Conservation (phyloP, 2,329 filamentous ascomycete genomes). For the Ceratocystis huliohia region DNA sequence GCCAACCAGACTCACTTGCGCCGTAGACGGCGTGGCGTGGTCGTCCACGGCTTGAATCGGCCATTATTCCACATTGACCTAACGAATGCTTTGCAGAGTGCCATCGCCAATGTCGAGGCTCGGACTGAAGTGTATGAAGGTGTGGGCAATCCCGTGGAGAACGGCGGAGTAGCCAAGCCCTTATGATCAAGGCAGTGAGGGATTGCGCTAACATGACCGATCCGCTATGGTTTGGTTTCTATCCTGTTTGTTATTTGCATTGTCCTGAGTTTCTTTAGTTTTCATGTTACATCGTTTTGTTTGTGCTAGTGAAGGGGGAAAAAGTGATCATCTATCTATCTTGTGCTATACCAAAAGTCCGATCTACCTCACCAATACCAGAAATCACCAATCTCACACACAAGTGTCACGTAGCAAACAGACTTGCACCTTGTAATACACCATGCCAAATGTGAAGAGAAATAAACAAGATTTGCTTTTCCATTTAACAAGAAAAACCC, state of each 20-base stretch:
- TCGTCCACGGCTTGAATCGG: constrained; percentile 74
- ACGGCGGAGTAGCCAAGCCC: constrained; percentile 11
- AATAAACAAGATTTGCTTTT: constrained; percentile 9
- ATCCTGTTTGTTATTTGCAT: constrained; percentile 7
- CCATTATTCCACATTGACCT: constrained; percentile 92
- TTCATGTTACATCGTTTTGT: no score
- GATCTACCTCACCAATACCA: no score
- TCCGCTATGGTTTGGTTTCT: background rate
- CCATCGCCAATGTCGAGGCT: constrained; percentile 63
- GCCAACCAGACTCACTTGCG: background rate
- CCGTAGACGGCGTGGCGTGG: constrained; percentile 40
- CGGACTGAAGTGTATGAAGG: constrained; percentile 29
- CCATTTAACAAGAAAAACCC: background rate
- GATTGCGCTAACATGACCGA: background rate
- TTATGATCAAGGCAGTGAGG: background rate
- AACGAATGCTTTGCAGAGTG: constrained; percentile 76
- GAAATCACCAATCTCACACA: no score
- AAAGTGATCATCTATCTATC: no score
- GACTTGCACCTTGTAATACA: no score
- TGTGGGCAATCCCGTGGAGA: background rate
- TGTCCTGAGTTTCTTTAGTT: background rate
- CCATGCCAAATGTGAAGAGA: background rate
- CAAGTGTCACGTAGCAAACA: no score
- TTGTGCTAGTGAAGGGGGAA: no score
- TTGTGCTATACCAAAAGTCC: no score